These are phyloP conservation scores for Trametes pubescens DNA, from an alignment of 1,284 basidiomycete genomes.

Conservation along the genomic window DNA sequence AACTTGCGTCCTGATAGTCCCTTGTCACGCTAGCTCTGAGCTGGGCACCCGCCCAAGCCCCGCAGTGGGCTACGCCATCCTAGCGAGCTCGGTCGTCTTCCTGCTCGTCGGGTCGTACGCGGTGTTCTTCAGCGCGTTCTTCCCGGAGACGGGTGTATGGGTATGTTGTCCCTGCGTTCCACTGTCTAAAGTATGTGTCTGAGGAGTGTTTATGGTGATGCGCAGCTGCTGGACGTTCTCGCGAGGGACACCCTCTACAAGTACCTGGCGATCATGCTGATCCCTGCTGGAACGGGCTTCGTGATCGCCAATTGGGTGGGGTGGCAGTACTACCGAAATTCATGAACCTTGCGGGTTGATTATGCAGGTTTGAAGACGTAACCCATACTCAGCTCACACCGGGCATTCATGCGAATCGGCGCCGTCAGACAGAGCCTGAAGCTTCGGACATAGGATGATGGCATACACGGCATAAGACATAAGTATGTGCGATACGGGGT, in stretches of 20 bases:
- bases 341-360: slow-evolving; percentile 48
- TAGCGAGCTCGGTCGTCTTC: slow-evolving; percentile 58
- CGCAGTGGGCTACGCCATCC: slow-evolving; percentile 55
- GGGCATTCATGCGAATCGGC: too few species aligned
- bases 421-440: too few species aligned
- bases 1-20: not conserved
- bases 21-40: slow-evolving; percentile 6
- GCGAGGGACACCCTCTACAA: slow-evolving; percentile 87
- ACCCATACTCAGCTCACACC: not conserved
- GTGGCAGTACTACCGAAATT: slow-evolving; percentile 94
- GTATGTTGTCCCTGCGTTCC: slow-evolving; percentile 46
- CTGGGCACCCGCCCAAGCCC: slow-evolving; percentile 34
- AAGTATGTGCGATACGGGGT: slow-evolving; percentile 1
- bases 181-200: not conserved
- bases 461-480: slow-evolving; percentile 18
- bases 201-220: not conserved
- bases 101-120: slow-evolving; percentile 69
- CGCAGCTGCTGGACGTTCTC: slow-evolving; percentile 67
- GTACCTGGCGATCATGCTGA: slow-evolving; percentile 81
- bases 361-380: too few species aligned
- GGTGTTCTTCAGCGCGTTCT: slow-evolving; percentile 68
- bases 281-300: slow-evolving; percentile 86
- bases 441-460: not conserved
- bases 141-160: slow-evolving; percentile 57
- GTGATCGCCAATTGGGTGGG: slow-evolving; percentile 97